Percentiles rank a stretch among this genome's conserved stretches.
Conservation (phyloP, 106 monocot genomes). For the Dendrobium huoshanense region DNA sequence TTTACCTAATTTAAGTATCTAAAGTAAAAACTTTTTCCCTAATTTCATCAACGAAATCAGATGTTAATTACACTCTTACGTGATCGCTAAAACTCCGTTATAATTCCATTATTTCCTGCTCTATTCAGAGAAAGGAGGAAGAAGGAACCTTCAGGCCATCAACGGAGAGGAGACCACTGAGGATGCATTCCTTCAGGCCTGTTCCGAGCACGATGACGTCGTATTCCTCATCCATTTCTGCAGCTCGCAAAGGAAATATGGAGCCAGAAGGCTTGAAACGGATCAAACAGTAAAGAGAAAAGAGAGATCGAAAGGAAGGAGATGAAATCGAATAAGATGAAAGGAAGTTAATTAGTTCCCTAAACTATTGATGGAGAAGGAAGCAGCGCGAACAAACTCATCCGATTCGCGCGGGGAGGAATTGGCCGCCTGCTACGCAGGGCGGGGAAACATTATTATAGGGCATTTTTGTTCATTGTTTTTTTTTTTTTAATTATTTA, state of each 20-base stretch:
- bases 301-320: background rate
- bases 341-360: background rate
- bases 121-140: background rate
- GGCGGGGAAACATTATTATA: too few relatives aligned
- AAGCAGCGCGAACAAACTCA: background rate
- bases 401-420: background rate
- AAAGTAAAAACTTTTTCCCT: too few relatives aligned
- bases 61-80: too few relatives aligned
- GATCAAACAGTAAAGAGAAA: background rate
- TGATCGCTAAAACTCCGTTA: too few relatives aligned
- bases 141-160: constrained; percentile 49
- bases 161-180: constrained; percentile 75
- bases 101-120: background rate
- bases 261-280: background rate
- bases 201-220: constrained; percentile 69
- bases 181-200: constrained; percentile 70
- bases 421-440: background rate
- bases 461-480: too few relatives aligned
- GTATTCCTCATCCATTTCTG: constrained; percentile 60
- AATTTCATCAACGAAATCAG: too few relatives aligned
- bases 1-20: too few relatives aligned
- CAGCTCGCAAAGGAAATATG: background rate
- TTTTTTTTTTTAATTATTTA: too few relatives aligned
- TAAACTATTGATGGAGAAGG: background rate
- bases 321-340: background rate